Evolutionary conservation across 2,329 filamentous ascomycete species (phyloP).

Genomic region (Ophiostoma angusticollis): DNA sequence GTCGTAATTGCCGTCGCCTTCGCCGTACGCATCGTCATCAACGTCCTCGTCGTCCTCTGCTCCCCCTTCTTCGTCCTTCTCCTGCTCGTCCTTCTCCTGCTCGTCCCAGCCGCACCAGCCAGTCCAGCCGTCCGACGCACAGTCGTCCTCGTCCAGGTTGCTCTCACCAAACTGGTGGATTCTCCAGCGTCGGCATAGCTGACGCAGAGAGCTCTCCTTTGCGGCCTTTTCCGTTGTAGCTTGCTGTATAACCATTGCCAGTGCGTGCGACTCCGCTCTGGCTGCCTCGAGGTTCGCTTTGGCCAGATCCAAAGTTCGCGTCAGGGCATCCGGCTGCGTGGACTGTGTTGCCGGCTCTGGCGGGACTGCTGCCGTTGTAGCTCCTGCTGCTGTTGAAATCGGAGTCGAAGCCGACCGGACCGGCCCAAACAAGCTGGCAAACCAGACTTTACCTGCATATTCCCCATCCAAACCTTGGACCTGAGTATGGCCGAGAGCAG

Average conservation of each 20-base stretch:
- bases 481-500: too few relatives aligned
- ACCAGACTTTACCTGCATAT: too few relatives aligned
- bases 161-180: slow-evolving; percentile 3
- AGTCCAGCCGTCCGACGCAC: slow-evolving; percentile 2
- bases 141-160: background rate
- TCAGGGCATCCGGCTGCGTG: background rate
- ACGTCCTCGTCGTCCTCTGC: background rate
- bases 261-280: background rate
- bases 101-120: slow-evolving; percentile 11
- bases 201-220: background rate
- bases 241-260: background rate
- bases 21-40: background rate
- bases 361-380: too few relatives aligned
- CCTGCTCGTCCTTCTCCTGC: background rate
- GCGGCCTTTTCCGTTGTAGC: background rate
- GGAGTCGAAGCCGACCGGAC: too few relatives aligned
- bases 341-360: background rate
- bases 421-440: too few relatives aligned
- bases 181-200: slow-evolving; percentile 6
- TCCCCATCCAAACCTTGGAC: too few relatives aligned
- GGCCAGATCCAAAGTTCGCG: background rate
- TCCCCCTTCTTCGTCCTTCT: background rate
- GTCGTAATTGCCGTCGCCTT: background rate
- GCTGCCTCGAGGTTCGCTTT: background rate
- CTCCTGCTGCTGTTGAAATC: too few relatives aligned